Conservation (phyloP, 2,329 filamentous ascomycete genomes). For the Spiromastix sp. region DNA sequence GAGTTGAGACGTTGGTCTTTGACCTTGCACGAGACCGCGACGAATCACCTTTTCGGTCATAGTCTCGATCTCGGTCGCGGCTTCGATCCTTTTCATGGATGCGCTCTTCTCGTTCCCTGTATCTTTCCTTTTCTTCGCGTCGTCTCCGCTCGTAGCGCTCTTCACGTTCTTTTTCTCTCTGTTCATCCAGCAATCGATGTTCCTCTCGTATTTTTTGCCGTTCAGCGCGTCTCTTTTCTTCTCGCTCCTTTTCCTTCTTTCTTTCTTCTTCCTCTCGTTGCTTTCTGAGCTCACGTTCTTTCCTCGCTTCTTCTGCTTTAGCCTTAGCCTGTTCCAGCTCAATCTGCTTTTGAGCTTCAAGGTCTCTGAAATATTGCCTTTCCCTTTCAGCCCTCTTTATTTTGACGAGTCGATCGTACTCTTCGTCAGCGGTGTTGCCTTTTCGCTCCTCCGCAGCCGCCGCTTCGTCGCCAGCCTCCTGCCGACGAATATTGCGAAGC, state of each 20-base stretch:
- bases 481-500: conserved; percentile 46
- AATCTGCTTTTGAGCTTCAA: conserved; percentile 39
- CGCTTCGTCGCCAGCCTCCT: conserved; percentile 48
- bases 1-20: background rate
- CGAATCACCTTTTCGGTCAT: conserved; percentile 21
- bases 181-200: conserved; percentile 42
- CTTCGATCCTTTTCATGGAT: conserved; percentile 20
- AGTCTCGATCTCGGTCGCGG: conserved; percentile 22
- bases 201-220: conserved; percentile 42
- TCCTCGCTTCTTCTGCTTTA: conserved; percentile 32
- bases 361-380: conserved; percentile 36
- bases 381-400: conserved; percentile 43
- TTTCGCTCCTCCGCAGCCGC: conserved; percentile 44
- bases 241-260: conserved; percentile 40
- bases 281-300: conserved; percentile 32
- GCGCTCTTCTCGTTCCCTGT: conserved; percentile 25
- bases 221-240: conserved; percentile 39
- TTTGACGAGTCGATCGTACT: conserved; percentile 46
- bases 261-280: conserved; percentile 36
- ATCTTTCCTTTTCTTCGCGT: conserved; percentile 37
- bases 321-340: conserved; percentile 37
- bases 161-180: conserved; percentile 41
- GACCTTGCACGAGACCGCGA: background rate
- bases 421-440: conserved; percentile 51
- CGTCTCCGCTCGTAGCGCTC: conserved; percentile 35